Evolutionary conservation across 345 rosid species (phyloP).

Genomic region (Eucalyptus regnans): DNA sequence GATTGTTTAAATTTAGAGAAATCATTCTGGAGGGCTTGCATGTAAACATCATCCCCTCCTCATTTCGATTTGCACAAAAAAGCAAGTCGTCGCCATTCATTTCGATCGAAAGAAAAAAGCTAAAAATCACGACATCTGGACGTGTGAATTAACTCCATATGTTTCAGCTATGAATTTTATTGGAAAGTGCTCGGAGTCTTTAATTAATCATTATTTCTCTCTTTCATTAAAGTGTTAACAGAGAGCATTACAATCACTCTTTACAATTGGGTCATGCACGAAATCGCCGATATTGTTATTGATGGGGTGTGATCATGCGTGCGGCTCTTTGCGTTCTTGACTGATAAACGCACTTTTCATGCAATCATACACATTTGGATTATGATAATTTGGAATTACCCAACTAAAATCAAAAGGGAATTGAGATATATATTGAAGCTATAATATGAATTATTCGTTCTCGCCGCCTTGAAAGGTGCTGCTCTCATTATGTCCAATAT

Average conservation of each 20-base stretch:
- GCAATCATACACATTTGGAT: no score
- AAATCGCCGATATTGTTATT: accelerated
- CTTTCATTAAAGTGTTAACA: accelerated
- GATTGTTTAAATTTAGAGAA: background rate
- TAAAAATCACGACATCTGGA: background rate
- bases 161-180: background rate
- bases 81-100: background rate
- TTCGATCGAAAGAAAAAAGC: background rate
- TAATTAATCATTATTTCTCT: background rate
- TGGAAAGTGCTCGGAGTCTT: background rate
- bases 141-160: background rate
- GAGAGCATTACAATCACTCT: accelerated
- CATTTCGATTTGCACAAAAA: background rate
- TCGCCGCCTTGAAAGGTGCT: accelerated
- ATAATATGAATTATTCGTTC: background rate
- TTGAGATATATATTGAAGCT: background rate
- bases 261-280: background rate
- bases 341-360: accelerated
- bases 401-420: background rate
- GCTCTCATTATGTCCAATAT: background rate
- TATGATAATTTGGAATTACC: accelerated
- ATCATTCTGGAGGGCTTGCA: background rate
- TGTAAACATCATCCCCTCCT: background rate
- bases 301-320: accelerated
- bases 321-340: accelerated